Conservation (phyloP, 352 stramenopile species). For the Albugo laibachii region DNA sequence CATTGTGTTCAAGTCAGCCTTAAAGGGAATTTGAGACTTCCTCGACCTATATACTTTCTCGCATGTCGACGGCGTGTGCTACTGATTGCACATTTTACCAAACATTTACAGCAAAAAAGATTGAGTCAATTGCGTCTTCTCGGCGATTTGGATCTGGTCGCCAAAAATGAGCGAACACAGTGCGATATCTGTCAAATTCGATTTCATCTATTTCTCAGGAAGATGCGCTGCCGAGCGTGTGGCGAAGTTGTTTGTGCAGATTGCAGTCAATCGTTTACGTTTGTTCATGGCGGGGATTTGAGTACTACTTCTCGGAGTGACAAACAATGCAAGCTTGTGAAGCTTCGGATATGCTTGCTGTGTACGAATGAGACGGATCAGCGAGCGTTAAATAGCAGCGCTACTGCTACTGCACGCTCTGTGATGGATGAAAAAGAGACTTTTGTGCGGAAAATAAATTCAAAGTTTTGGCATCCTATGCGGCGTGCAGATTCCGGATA, state of each 20-base stretch:
- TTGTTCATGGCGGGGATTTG: too few relatives aligned
- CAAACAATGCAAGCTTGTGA: too few relatives aligned
- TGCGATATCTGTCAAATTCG: constrained; percentile 35
- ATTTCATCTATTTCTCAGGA: constrained; percentile 42
- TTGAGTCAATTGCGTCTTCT: constrained; percentile 33
- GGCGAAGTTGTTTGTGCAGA: constrained; percentile 48
- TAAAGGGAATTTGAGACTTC: constrained; percentile 29
- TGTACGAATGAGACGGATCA: too few relatives aligned
- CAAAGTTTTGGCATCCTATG: too few relatives aligned
- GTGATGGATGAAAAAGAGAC: too few relatives aligned
- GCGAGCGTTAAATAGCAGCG: too few relatives aligned
- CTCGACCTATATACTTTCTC: constrained; percentile 21
- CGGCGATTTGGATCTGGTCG: constrained; percentile 41
- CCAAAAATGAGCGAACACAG: constrained; percentile 25
- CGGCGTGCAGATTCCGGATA: too few relatives aligned
- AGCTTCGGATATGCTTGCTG: too few relatives aligned
- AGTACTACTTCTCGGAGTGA: too few relatives aligned
- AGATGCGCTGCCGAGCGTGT: constrained; percentile 42
- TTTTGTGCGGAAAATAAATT: too few relatives aligned
- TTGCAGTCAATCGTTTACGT: constrained; percentile 12
- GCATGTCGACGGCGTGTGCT: constrained; percentile 33
- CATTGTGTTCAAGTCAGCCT: constrained; percentile 39
- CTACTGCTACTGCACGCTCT: too few relatives aligned
- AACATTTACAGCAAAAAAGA: constrained; percentile 24
- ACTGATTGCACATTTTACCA: constrained; percentile 22